phyloP scores from a whole-genome alignment of 2,329 filamentous ascomycete genomes.

The Cytospora paraplurivora region DNA sequence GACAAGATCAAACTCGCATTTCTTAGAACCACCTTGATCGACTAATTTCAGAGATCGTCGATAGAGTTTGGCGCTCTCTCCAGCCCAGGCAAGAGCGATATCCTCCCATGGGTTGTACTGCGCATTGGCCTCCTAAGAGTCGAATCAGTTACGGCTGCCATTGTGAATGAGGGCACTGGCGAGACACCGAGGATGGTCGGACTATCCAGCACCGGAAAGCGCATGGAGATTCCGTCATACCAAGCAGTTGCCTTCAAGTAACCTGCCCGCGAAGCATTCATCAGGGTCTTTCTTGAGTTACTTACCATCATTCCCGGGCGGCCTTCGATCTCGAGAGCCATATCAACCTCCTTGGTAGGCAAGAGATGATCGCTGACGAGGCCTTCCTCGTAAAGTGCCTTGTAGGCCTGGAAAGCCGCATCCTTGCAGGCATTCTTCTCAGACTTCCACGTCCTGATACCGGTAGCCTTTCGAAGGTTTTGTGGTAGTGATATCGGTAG shows the following conservation, averaged over 20 bases:
- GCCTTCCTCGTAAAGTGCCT: conserved; percentile 66
- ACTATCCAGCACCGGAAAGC: neutral
- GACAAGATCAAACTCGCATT: conserved; percentile 45
- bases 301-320: conserved; percentile 39
- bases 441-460: conserved; percentile 63
- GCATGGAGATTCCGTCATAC: neutral
- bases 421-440: conserved; percentile 77
- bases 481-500: conserved; percentile 72
- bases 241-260: neutral
- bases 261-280: neutral
- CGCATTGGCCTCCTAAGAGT: conserved; percentile 36
- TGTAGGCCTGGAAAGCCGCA: conserved; percentile 80
- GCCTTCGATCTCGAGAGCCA: conserved; percentile 41
- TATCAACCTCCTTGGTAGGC: conserved; percentile 55
- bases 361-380: conserved; percentile 79
- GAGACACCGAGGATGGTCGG: neutral
- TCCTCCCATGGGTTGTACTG: conserved; percentile 51
- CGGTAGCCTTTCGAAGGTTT: conserved; percentile 56
- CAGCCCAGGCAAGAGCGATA: conserved; percentile 48
- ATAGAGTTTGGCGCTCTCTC: conserved; percentile 34
- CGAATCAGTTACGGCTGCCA: neutral
- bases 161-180: neutral
- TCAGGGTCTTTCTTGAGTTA: neutral
- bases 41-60: conserved; percentile 39
- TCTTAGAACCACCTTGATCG: conserved; percentile 36